Evolutionary conservation across 2,329 filamentous ascomycete genomes (phyloP).

Genomic region (Claviceps capensis): DNA sequence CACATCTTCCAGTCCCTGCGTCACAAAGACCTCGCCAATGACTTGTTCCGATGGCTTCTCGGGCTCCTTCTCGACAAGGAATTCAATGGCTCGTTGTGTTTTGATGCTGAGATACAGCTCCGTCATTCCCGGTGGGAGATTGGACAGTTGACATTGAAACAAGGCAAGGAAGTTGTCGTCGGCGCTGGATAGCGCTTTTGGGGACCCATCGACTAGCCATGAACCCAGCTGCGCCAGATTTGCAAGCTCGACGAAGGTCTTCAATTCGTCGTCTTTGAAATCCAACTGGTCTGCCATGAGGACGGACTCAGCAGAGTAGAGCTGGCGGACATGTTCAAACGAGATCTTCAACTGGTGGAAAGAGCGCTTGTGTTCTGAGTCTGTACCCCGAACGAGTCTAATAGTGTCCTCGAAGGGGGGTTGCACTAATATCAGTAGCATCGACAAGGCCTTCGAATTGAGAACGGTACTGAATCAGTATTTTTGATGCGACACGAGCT

Average conservation of each 20-base stretch:
- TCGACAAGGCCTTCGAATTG: slow-evolving; percentile 21
- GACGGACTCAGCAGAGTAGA: slow-evolving; percentile 20
- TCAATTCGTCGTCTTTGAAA: slow-evolving; percentile 18
- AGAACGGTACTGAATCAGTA: background rate
- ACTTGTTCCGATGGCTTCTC: slow-evolving; percentile 36
- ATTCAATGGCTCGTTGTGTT: slow-evolving; percentile 37
- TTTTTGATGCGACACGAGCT: background rate
- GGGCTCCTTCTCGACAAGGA: slow-evolving; percentile 35
- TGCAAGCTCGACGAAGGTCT: slow-evolving; percentile 28
- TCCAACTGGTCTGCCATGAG: slow-evolving; percentile 22
- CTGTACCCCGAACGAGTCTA: slow-evolving; percentile 18
- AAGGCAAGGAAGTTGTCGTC: slow-evolving; percentile 32
- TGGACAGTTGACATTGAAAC: slow-evolving; percentile 31
- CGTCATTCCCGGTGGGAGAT: slow-evolving; percentile 27
- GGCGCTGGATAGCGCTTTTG: slow-evolving; percentile 26
- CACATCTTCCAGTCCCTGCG: slow-evolving; percentile 38
- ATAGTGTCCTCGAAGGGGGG: slow-evolving; percentile 22
- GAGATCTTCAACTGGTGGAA: slow-evolving; percentile 19
- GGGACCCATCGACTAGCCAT: slow-evolving; percentile 24
- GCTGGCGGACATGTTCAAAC: slow-evolving; percentile 19
- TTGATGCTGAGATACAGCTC: slow-evolving; percentile 34
- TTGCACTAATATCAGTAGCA: slow-evolving; percentile 24
- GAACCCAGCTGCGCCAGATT: slow-evolving; percentile 34
- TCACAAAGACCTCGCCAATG: slow-evolving; percentile 38
- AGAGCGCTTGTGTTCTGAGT: slow-evolving; percentile 20